Percentiles rank a stretch among this genome's conserved stretches.
These are phyloP conservation scores for Juglanconis sp. DNA, from an alignment of 2,329 filamentous ascomycete genomes.

Conservation along the genomic window DNA sequence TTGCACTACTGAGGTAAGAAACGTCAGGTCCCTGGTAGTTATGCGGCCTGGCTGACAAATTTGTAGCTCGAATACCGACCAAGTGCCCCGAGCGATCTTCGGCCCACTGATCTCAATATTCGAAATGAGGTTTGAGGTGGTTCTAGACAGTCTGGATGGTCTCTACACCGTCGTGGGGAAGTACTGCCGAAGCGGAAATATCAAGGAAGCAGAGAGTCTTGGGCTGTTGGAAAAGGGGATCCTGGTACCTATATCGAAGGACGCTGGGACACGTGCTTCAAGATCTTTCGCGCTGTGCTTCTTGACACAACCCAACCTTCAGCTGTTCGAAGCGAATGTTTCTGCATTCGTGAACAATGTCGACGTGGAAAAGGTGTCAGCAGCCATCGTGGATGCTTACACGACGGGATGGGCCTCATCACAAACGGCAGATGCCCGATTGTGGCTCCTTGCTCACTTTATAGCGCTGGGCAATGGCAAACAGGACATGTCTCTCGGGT, in stretches of 20 bases:
- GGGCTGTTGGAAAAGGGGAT: constrained; percentile 18
- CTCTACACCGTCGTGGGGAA: constrained; percentile 21
- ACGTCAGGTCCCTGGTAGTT: neutral
- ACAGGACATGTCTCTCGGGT: constrained; percentile 31
- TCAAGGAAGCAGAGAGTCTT: constrained; percentile 2
- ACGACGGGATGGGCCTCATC: constrained; percentile 23
- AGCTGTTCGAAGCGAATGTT: constrained; percentile 40
- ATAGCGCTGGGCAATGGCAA: constrained; percentile 51
- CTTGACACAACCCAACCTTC: constrained; percentile 34
- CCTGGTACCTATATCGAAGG: constrained; percentile 19
- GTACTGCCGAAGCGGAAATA: constrained; percentile 12
- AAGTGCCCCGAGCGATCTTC: constrained; percentile 15
- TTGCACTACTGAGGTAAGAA: constrained; percentile 31
- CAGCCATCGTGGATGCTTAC: constrained; percentile 37
- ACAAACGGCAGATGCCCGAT: constrained; percentile 39
- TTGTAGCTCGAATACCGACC: neutral
- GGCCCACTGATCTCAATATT: constrained; percentile 15
- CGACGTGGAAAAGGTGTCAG: constrained; percentile 38
- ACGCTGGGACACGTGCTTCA: constrained; percentile 28
- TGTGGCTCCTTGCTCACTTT: constrained; percentile 68
- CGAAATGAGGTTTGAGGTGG: constrained; percentile 10
- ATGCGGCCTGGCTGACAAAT: neutral
- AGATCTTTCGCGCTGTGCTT: constrained; percentile 37
- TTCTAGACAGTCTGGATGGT: constrained; percentile 19
- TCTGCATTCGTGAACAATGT: constrained; percentile 34